These are phyloP conservation scores for Aspergillus egyptiacus DNA, from an alignment of 495 filamentous ascomycete species.

Conservation along the genomic window DNA sequence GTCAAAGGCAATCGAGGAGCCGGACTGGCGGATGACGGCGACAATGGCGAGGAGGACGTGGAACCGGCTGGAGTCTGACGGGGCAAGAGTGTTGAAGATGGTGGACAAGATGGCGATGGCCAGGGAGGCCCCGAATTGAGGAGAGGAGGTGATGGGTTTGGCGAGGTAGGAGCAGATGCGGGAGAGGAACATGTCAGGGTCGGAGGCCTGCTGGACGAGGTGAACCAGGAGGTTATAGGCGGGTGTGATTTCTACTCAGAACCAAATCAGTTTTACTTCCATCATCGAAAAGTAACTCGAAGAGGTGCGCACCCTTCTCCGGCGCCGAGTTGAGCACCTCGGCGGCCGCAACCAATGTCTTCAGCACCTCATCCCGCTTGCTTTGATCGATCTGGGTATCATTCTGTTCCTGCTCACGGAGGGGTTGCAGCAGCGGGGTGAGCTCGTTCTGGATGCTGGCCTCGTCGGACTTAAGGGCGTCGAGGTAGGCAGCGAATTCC, in stretches of 20 bases:
- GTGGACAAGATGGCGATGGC: conserved; percentile 84
- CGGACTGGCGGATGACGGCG: conserved; percentile 65
- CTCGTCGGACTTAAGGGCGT: conserved; percentile 50
- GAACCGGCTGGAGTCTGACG: conserved; percentile 71
- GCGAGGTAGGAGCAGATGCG: conserved; percentile 81
- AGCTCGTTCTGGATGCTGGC: conserved; percentile 63
- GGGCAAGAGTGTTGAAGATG: conserved; percentile 88
- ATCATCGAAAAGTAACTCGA: conserved; percentile 7
- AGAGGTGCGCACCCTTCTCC: conserved; percentile 63
- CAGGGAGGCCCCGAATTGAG: conserved; percentile 74
- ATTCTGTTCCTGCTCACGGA: conserved; percentile 45
- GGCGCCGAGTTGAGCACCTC: conserved; percentile 68
- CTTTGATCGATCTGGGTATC: conserved; percentile 43
- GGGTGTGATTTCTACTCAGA: conserved; percentile 72
- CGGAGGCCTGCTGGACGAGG: conserved; percentile 76
- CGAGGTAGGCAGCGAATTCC: conserved; percentile 82
- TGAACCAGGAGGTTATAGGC: conserved; percentile 96
- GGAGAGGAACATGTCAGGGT: conserved; percentile 77
- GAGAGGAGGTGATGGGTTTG: conserved; percentile 77
- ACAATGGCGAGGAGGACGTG: conserved; percentile 83
- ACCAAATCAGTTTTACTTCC: conserved; percentile 20
- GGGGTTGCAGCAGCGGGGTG: conserved; percentile 60
- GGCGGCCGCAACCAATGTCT: conserved; percentile 76
- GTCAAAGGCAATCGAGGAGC: conserved; percentile 67
- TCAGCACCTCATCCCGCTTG: conserved; percentile 78